A percentile compares a stretch with the other conserved stretches of the same genome.
Conservation (phyloP, 1,284 basidiomycete species). For the Leucocoprinus gongylophorus region DNA sequence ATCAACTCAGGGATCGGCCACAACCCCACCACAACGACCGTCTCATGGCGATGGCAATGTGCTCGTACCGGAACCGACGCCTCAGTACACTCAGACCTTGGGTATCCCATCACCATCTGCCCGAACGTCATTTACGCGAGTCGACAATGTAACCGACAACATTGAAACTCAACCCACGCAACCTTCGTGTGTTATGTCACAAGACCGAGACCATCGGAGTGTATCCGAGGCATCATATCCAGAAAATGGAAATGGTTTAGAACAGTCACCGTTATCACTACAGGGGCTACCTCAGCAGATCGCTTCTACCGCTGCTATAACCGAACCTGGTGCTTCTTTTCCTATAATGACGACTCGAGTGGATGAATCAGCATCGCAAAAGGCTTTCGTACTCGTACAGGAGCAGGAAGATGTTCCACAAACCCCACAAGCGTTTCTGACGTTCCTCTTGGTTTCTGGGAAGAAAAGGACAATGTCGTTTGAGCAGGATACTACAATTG, state of each 20-base stretch:
- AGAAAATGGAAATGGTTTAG: neutral
- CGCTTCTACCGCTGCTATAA: neutral
- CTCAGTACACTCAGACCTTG: neutral
- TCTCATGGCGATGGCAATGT: slow-evolving; percentile 1
- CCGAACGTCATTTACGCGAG: slow-evolving; percentile 9
- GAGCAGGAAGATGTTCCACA: slow-evolving; percentile 37
- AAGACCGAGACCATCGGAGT: neutral
- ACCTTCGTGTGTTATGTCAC: slow-evolving; percentile 1
- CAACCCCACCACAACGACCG: neutral
- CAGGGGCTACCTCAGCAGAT: neutral
- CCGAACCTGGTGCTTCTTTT: neutral
- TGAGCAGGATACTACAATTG: slow-evolving; percentile 71
- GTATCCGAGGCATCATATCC: neutral
- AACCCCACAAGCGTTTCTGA: slow-evolving; percentile 59
- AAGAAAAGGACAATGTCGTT: slow-evolving; percentile 68
- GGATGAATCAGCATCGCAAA: slow-evolving; percentile 5
- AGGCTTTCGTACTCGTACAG: slow-evolving; percentile 3
- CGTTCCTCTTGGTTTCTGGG: slow-evolving; percentile 74
- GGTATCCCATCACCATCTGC: slow-evolving; percentile 5
- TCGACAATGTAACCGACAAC: neutral
- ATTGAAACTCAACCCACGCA: neutral
- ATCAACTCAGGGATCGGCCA: neutral
- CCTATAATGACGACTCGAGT: neutral
- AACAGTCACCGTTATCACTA: slow-evolving; percentile 3
- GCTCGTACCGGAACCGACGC: neutral